Evolutionary conservation across 768 basidiomycete genomes (phyloP).

Genomic region (Termitomyces sp.): DNA sequence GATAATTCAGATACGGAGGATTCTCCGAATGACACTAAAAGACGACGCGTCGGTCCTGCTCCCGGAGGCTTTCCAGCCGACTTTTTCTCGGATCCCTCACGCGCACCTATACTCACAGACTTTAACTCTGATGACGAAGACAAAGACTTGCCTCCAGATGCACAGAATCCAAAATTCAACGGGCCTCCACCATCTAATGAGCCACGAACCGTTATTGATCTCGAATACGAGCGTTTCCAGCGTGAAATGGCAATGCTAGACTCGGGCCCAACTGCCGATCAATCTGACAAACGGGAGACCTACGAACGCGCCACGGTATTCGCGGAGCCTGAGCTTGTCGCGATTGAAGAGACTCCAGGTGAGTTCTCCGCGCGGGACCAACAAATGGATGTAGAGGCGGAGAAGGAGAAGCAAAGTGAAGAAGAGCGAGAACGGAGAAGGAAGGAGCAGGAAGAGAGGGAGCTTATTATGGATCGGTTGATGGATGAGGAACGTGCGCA

Average conservation of each 20-base stretch:
- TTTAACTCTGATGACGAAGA: slow-evolving; percentile 37
- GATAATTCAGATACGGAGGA: slow-evolving; percentile 20
- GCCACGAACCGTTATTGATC: slow-evolving; percentile 44
- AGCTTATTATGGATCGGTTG: slow-evolving; percentile 82
- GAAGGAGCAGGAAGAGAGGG: slow-evolving; percentile 70
- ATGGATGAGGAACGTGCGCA: slow-evolving; percentile 84
- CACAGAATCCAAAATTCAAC: slow-evolving; percentile 7
- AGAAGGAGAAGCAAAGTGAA: slow-evolving; percentile 28
- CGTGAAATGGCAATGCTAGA: slow-evolving; percentile 55
- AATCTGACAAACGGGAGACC: slow-evolving; percentile 40
- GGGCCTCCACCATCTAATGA: slow-evolving; percentile 16
- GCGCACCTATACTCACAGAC: slow-evolving; percentile 35
- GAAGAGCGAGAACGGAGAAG: slow-evolving; percentile 44
- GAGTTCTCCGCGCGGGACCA: slow-evolving; percentile 43
- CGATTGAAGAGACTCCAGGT: slow-evolving; percentile 32
- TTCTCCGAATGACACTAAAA: slow-evolving; percentile 21
- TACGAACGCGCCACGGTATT: slow-evolving; percentile 70
- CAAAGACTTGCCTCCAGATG: slow-evolving; percentile 33
- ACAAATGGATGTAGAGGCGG: slow-evolving; percentile 22
- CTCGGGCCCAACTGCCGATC: slow-evolving; percentile 20
- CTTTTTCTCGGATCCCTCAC: slow-evolving; percentile 81
- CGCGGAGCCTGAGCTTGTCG: slow-evolving; percentile 61
- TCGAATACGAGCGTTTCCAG: slow-evolving; percentile 75
- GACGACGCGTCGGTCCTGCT: slow-evolving; percentile 15
- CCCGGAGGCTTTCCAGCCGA: slow-evolving; percentile 50